Base-by-base conservation (phyloP, 1,139 yeast genomes). In the Citeromyces hawaiiensis region DNA sequence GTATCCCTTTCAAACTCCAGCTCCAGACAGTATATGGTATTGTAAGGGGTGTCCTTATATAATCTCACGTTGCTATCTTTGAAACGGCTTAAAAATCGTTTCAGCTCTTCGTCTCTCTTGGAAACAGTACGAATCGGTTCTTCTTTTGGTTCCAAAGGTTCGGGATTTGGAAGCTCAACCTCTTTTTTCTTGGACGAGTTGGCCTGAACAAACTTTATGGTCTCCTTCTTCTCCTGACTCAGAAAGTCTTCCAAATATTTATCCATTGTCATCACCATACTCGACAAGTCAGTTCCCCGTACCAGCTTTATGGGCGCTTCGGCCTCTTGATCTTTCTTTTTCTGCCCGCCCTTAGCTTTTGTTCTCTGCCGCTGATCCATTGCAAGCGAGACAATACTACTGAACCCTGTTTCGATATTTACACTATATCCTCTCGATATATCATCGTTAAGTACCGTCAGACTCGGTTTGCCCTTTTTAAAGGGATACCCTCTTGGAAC, bases 361-460 rank as follows among this genome's bases (percentile, higher is more conserved):
- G 31, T 38, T 25, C 36, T 35, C 7, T 31, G n/a, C 11, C 33
- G 17, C 10, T 27, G 18, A 5, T 21, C 17, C 31, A 31, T 16
- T 31, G 41, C 39, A 29, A 15, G 34, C 13, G 34, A 38, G 8
- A 67, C 73, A 23, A 79, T 75, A 39, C 61, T 56, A 38, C 61
- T 64, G 54, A 76, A 83, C 6, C 87, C 91, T 9, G 59, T 49
- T 50, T 82, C 91, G 11, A 82, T 63, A 48, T 81, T 81, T 13
- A 72, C 64, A 11, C 85, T 72, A 53, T 60, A 76, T 0, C 91
- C 91, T 43, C 76, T 61, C 1, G 91, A 87, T n/a, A 82, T 77
- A 36, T 79, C 85, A 19, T 69, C 68, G 53, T 80, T 80, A 38
- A 75, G 60, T 4, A 83, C 80, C 38, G 62, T 59, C 2, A 74